Conservation (phyloP, 495 filamentous ascomycete species). For the Penicillium daleae region DNA sequence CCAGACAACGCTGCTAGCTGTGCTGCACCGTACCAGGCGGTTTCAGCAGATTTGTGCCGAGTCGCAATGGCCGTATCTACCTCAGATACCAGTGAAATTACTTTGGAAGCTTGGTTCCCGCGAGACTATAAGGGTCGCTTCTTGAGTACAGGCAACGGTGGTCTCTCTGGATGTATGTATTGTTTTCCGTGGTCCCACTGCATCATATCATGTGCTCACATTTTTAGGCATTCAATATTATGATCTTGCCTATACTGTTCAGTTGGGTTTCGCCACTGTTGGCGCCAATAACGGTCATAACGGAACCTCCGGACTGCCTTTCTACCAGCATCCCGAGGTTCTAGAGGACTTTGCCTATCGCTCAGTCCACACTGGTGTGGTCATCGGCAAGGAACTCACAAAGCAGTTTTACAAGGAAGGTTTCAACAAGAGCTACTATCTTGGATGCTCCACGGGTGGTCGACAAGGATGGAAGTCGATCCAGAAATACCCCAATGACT, state of each 20-base stretch:
- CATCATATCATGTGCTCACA: neutral
- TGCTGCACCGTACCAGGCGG: conserved; percentile 39
- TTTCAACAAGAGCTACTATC: conserved; percentile 56
- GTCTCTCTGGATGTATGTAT: conserved; percentile 56
- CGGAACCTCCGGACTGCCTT: conserved; percentile 46
- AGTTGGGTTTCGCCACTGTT: conserved; percentile 52
- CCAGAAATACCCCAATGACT: conserved; percentile 56
- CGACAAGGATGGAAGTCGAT: conserved; percentile 56
- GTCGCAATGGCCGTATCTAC: conserved; percentile 59
- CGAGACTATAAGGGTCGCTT: conserved; percentile 54
- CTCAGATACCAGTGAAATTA: conserved; percentile 55
- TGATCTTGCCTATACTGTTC: conserved; percentile 40
- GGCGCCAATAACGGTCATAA: conserved; percentile 57
- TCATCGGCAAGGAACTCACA: conserved; percentile 55
- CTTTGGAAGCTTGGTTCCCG: conserved; percentile 63
- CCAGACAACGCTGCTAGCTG: conserved; percentile 52
- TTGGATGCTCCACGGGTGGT: conserved; percentile 61
- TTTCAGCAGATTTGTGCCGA: conserved; percentile 57
- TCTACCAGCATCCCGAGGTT: conserved; percentile 51
- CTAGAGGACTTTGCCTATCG: conserved; percentile 55
- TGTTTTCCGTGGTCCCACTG: neutral
- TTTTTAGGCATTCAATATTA: conserved; percentile 38
- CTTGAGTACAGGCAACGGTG: conserved; percentile 60
- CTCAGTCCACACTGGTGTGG: conserved; percentile 55
- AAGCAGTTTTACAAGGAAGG: conserved; percentile 51